Base-by-base conservation (phyloP, 2,329 filamentous ascomycete genomes). In the Thelonectria rubi region DNA sequence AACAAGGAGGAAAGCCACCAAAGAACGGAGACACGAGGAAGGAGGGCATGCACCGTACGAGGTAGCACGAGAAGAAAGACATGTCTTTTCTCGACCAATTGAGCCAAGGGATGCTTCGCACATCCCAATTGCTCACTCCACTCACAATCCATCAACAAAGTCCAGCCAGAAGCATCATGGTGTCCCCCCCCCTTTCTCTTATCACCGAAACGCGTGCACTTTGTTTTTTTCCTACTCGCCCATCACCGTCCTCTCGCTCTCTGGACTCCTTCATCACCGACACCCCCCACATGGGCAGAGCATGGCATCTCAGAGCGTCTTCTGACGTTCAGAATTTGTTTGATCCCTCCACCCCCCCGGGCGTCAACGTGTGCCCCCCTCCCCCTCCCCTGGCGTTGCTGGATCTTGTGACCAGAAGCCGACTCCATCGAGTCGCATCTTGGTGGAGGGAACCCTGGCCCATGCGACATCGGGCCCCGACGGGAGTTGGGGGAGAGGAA, bases 391-490 rank as follows among this genome's bases (percentile, higher is more conserved):
- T 58, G 55, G 39, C 46, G 58, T 57, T 55, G 69, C 62, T 71
- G 53, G 69, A 71, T 71, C 69, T 71, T 71, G 69, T 71, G 69
- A 71, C 69, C 69, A 63, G 43, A 62, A 54, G 60, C 65, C 58
- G 50, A 64, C 68, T 70, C 60, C 67, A 68, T 71, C 66, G 50
- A 57, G 65, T 64, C 62, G 69, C 65, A 61, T 66, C 48, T 62
- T 66, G 58, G 55, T 55, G 48, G 53, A 65, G 55, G 51, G 63
- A 66, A 62, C 46, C 67, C 62, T 50, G 57, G 55, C 46, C 58
- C 57, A 65, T 70, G 69, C 69, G 69, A 70, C 69, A 70, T 71
- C 65, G 69, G 58, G 58, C 37, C 30, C 53, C 53, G 46, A 42
- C 30, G 47, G 21, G 17, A 42, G 37, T 20, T 40, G 40, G 40